Conservation (phyloP, 805 yeast species). For the Lipomyces starkeyi region DNA sequence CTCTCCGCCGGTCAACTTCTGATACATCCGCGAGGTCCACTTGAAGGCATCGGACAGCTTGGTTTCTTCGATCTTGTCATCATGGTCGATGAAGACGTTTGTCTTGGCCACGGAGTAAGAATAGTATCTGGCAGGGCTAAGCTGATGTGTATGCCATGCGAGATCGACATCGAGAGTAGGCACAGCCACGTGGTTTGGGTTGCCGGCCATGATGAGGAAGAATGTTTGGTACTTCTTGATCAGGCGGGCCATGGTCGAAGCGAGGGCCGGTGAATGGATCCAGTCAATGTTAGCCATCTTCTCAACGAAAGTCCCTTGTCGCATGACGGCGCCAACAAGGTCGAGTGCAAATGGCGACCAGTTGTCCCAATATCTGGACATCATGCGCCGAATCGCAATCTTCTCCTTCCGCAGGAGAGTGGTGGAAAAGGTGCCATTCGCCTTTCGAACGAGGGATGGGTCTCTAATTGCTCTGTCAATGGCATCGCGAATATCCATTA, state of each 20-base stretch:
- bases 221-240: conserved; percentile 25
- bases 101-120: conserved; percentile 1
- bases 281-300: conserved; percentile 36
- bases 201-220: conserved; percentile 17
- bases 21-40: conserved; percentile 4
- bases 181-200: conserved; percentile 20
- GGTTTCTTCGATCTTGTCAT: conserved; percentile 7
- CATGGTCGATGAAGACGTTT: conserved; percentile 12
- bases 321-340: conserved; percentile 35
- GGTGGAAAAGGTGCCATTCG: background rate
- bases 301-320: conserved; percentile 35
- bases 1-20: conserved; percentile 9
- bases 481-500: conserved; percentile 6
- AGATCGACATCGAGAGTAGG: conserved; percentile 39
- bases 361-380: conserved; percentile 34
- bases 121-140: conserved; percentile 20
- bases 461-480: conserved; percentile 7
- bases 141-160: conserved; percentile 40
- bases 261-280: conserved; percentile 30
- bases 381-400: conserved; percentile 23
- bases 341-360: conserved; percentile 26
- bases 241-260: conserved; percentile 18
- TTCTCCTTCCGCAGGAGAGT: conserved; percentile 9
- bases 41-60: conserved; percentile 5
- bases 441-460: conserved; percentile 6